Percentiles rank a stretch among this genome's conserved stretches.
Evolutionary conservation across 805 yeast genomes (phyloP).

Genomic region (Gaillardinia entomophila): DNA sequence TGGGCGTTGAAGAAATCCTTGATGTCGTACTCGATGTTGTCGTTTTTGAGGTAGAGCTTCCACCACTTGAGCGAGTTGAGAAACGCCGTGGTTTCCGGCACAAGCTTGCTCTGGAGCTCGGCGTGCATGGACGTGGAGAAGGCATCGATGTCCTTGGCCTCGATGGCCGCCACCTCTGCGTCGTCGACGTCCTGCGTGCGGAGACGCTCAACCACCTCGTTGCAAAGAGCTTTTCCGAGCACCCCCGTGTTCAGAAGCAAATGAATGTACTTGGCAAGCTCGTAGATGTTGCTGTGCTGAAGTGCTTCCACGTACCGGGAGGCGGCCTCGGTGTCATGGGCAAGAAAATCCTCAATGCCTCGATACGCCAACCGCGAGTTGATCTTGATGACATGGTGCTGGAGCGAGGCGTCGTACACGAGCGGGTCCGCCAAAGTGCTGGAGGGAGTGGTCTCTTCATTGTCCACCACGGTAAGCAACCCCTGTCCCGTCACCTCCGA

Average conservation of each 20-base stretch:
- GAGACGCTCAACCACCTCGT: slow-evolving; percentile 8
- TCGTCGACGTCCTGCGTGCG: slow-evolving; percentile 9
- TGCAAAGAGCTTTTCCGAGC: slow-evolving; percentile 16
- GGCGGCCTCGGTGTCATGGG: slow-evolving; percentile 26
- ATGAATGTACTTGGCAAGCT: slow-evolving; percentile 23
- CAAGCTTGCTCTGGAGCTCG: slow-evolving; percentile 29
- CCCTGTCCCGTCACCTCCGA: slow-evolving; percentile 7
- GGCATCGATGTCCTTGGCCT: slow-evolving; percentile 15
- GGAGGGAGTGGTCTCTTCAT: slow-evolving; percentile 29
- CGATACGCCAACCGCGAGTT: slow-evolving; percentile 17
- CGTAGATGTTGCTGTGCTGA: slow-evolving; percentile 31
- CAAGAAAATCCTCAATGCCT: slow-evolving; percentile 26
- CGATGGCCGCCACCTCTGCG: slow-evolving; percentile 12
- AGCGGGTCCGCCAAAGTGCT: slow-evolving; percentile 26
- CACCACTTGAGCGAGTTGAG: slow-evolving; percentile 35
- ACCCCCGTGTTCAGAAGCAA: slow-evolving; percentile 20
- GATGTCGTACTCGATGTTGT: slow-evolving; percentile 36
- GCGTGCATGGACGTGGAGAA: slow-evolving; percentile 27
- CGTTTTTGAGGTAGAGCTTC: slow-evolving; percentile 36
- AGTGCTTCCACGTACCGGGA: slow-evolving; percentile 21
- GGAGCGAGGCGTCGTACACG: slow-evolving; percentile 8
- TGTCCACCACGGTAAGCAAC: slow-evolving; percentile 31
- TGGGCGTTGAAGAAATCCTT: slow-evolving; percentile 30
- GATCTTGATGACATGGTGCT: slow-evolving; percentile 25
- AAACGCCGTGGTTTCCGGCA: slow-evolving; percentile 24